phyloP scores from a whole-genome alignment of 441 rosid species.

The Gossypium trilobum region DNA sequence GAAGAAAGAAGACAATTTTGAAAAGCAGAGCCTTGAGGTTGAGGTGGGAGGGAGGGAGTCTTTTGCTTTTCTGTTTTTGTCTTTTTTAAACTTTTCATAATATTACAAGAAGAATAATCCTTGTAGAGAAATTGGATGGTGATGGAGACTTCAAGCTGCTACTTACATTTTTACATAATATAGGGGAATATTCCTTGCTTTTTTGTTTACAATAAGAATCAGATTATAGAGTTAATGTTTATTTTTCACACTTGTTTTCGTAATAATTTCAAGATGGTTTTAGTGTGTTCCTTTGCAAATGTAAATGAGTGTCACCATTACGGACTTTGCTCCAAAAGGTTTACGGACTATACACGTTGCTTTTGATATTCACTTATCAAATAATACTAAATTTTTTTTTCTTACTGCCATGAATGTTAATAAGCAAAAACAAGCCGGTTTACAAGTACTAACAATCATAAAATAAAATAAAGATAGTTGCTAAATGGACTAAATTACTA shows the following conservation, averaged over 20 bases:
- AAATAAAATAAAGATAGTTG: no score
- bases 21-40: not conserved
- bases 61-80: not conserved
- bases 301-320: no score
- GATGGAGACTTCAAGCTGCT: not conserved
- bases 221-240: constrained; percentile 12
- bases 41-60: not conserved
- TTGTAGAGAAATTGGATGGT: constrained; percentile 10
- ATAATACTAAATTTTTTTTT: no score
- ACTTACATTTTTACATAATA: not conserved
- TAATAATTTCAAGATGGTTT: not conserved
- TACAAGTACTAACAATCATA: no score
- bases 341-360: no score
- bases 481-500: no score
- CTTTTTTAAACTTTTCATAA: not conserved
- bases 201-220: constrained; percentile 1
- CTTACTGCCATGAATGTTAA: no score
- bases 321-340: no score
- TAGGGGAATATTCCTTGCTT: constrained; percentile 3
- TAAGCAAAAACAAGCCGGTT: no score
- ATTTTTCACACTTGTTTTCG: not conserved
- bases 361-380: no score
- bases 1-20: constrained; percentile 20
- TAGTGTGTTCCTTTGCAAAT: no score
- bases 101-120: not conserved